A percentile compares a stretch with the other conserved stretches of the same genome.
phyloP scores from a whole-genome alignment of 371 early-diverging fungal genomes.

The Zopfochytrium polystomum region DNA sequence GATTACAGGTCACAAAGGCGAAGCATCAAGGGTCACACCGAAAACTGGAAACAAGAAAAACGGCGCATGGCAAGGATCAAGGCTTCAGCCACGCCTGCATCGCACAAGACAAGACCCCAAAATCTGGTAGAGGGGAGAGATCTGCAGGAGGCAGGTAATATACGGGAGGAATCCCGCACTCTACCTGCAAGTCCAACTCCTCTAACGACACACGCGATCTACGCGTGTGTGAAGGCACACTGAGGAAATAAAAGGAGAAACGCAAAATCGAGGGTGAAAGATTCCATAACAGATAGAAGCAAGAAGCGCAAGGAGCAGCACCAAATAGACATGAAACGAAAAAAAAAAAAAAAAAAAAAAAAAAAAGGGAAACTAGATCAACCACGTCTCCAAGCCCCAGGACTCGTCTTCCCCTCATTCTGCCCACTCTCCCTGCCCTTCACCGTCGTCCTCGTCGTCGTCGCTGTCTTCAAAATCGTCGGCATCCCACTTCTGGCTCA shows the following conservation, averaged over 20 bases:
- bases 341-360: slow-evolving; percentile 4
- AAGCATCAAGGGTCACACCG: background rate
- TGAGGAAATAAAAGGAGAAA: background rate
- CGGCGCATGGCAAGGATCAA: too few species aligned
- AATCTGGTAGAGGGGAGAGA: background rate
- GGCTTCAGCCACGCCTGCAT: too few species aligned
- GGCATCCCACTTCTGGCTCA: too few species aligned
- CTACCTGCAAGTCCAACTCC: background rate
- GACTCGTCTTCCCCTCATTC: too few species aligned
- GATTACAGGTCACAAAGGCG: slow-evolving; percentile 1
- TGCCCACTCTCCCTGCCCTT: too few species aligned
- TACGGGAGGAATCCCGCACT: background rate
- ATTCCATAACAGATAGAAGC: background rate
- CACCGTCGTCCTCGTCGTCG: too few species aligned
- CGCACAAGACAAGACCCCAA: background rate
- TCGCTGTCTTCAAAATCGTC: too few species aligned
- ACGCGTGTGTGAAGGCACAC: background rate
- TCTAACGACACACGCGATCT: background rate
- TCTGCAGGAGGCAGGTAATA: too few species aligned
- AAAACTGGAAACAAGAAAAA: background rate
- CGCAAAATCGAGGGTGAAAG: background rate
- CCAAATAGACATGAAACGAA: background rate
- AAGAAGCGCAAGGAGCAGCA: background rate
- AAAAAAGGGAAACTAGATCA: too few species aligned
- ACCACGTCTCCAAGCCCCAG: too few species aligned